These are phyloP conservation scores for Trichoderma semiorbis DNA, from an alignment of 2,329 filamentous ascomycete species.

Conservation along the genomic window DNA sequence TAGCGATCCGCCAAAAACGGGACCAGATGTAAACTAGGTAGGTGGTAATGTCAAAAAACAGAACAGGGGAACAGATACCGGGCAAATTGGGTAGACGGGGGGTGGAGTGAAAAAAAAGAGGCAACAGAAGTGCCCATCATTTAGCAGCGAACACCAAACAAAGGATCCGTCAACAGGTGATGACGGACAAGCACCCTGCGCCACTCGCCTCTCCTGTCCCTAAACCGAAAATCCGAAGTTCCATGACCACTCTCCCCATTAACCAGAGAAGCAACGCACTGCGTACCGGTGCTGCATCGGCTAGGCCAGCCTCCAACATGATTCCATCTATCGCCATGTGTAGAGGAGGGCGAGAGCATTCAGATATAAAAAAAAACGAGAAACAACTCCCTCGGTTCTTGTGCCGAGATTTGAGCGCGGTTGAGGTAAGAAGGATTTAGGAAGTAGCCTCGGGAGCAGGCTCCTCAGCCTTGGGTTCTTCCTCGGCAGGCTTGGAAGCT, in stretches of 20 bases:
- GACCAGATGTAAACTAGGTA: constrained; percentile 21
- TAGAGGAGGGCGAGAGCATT: constrained; percentile 21
- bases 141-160: constrained; percentile 27
- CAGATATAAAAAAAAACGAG: constrained; percentile 27
- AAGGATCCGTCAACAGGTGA: constrained; percentile 9
- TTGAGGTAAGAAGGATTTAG: constrained; percentile 43
- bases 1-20: constrained; percentile 27
- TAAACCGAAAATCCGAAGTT: constrained; percentile 30
- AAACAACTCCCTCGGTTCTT: constrained; percentile 35
- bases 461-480: constrained; percentile 46
- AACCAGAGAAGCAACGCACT: constrained; percentile 35
- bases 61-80: constrained; percentile 16
- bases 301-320: constrained; percentile 33
- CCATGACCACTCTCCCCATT: constrained; percentile 36
- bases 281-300: constrained; percentile 34
- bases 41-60: constrained; percentile 15
- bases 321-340: constrained; percentile 25
- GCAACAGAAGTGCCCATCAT: constrained; percentile 15
- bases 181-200: constrained; percentile 12
- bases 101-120: neutral
- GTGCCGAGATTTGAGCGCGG: constrained; percentile 37
- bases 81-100: constrained; percentile 2
- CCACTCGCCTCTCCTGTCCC: constrained; percentile 16
- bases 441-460: constrained; percentile 48
- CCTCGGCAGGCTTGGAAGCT: constrained; percentile 38